Evolutionary conservation across 2,329 filamentous ascomycete species (phyloP).

Genomic region (Juglanconis oblonga): DNA sequence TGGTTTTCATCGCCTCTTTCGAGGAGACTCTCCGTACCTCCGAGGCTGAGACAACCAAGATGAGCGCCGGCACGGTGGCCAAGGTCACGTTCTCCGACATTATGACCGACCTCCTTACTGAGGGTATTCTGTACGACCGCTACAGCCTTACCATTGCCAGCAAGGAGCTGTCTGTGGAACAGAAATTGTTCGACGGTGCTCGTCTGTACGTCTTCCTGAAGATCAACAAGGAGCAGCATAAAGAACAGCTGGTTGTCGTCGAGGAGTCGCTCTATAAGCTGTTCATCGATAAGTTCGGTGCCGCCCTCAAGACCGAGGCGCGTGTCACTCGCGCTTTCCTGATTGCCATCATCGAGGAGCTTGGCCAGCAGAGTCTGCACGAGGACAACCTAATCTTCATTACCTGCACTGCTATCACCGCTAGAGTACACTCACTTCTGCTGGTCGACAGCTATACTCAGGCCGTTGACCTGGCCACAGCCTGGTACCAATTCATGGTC

Average conservation of each 20-base stretch:
- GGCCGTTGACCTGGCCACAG: slow-evolving; percentile 16
- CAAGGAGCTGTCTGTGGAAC: slow-evolving; percentile 17
- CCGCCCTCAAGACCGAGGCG: slow-evolving; percentile 16
- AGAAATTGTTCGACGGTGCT: slow-evolving; percentile 19
- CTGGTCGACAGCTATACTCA: slow-evolving; percentile 11
- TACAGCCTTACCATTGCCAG: slow-evolving; percentile 17
- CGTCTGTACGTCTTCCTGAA: slow-evolving; percentile 19
- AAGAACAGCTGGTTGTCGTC: slow-evolving; percentile 17
- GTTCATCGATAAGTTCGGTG: slow-evolving; percentile 18
- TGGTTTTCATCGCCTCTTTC: slow-evolving; percentile 19
- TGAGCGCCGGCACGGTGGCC: slow-evolving; percentile 10
- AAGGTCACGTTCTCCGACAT: slow-evolving; percentile 20
- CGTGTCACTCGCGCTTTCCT: slow-evolving; percentile 16
- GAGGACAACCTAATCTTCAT: slow-evolving; percentile 18
- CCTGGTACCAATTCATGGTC: slow-evolving; percentile 19
- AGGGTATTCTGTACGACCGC: slow-evolving; percentile 19
- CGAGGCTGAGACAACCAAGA: slow-evolving; percentile 10
- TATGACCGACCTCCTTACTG: slow-evolving; percentile 18
- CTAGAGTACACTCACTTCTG: slow-evolving; percentile 15
- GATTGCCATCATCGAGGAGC: slow-evolving; percentile 18
- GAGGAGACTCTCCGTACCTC: slow-evolving; percentile 17
- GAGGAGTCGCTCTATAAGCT: slow-evolving; percentile 19
- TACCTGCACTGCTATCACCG: slow-evolving; percentile 15
- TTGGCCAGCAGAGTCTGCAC: slow-evolving; percentile 16
- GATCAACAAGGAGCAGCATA: slow-evolving; percentile 17